Percentiles rank a stretch among this genome's conserved stretches.
Evolutionary conservation across 1,139 yeast genomes (phyloP).

Genomic region (Hanseniaspora gamundiae): DNA sequence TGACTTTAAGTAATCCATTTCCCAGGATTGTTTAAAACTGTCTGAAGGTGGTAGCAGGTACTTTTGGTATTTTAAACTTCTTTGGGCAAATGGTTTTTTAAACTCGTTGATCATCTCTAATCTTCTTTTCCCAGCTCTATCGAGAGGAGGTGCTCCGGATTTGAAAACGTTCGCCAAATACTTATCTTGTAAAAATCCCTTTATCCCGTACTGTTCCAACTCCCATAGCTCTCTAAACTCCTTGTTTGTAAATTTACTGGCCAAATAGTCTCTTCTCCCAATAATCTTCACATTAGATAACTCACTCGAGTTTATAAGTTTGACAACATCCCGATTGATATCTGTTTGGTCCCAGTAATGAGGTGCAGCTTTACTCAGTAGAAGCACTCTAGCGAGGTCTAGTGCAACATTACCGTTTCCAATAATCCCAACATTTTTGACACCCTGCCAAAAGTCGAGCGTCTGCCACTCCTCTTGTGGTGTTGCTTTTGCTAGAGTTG

Average conservation of each 20-base stretch:
- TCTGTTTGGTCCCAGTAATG: conserved; percentile 60
- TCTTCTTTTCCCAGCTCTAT: conserved; percentile 60
- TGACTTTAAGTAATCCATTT: conserved; percentile 52
- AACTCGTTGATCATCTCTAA: conserved; percentile 51
- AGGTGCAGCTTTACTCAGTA: conserved; percentile 39
- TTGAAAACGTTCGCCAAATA: conserved; percentile 32
- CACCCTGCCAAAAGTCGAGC: conserved; percentile 32
- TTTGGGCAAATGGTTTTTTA: conserved; percentile 24
- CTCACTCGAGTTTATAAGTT: conserved; percentile 35
- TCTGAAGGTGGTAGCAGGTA: conserved; percentile 17
- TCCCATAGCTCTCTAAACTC: conserved; percentile 79
- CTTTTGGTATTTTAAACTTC: conserved; percentile 20
- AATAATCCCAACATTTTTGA: conserved; percentile 61
- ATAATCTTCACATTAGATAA: conserved; percentile 59
- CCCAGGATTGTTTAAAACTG: conserved; percentile 40
- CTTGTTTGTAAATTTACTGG: conserved; percentile 85
- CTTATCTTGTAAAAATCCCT: conserved; percentile 42
- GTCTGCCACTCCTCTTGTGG: conserved; percentile 2
- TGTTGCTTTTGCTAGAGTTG: conserved; percentile 43
- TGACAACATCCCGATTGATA: conserved; percentile 51
- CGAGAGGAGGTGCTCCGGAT: conserved; percentile 31
- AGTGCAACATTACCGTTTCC: conserved; percentile 98
- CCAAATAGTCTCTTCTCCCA: conserved; percentile 74
- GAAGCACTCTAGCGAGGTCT: conserved; percentile 72
- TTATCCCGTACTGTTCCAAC: conserved; percentile 40